A percentile compares a stretch with the other conserved stretches of the same genome.
Evolutionary conservation across 2,329 filamentous ascomycete genomes (phyloP).

Genomic region (Arthrinium phaeospermum): DNA sequence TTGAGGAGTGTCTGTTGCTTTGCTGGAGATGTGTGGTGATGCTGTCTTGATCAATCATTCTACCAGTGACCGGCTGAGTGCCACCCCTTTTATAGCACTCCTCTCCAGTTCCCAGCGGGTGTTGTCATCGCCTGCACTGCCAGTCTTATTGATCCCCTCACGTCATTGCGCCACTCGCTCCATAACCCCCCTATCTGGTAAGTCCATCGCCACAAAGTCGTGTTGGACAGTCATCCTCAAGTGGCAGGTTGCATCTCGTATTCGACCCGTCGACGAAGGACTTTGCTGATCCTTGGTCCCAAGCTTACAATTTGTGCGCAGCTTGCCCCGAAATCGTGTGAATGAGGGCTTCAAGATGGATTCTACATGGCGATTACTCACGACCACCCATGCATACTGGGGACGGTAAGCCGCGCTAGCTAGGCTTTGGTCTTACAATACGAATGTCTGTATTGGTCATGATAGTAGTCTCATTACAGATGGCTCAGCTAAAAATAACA

Average conservation of each 20-base stretch:
- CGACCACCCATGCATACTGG: neutral
- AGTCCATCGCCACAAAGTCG: neutral
- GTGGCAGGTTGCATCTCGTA: conserved; percentile 6
- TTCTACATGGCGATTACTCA: neutral
- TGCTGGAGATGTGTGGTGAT: neutral
- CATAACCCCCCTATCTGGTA: neutral
- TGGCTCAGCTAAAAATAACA: neutral
- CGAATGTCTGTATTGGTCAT: conserved; percentile 3
- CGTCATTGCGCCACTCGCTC: neutral
- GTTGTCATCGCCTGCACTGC: neutral
- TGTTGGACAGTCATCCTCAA: neutral
- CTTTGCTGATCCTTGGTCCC: neutral
- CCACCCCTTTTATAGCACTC: neutral
- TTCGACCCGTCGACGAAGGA: neutral
- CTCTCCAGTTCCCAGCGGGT: neutral
- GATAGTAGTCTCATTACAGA: neutral
- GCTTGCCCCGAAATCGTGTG: neutral
- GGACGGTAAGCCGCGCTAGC: neutral
- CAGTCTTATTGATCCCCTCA: neutral
- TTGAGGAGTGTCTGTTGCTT: neutral
- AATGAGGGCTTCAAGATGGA: neutral
- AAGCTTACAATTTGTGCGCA: neutral
- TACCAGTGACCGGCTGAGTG: neutral
- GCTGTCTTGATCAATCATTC: neutral
- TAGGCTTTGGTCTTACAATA: neutral